Base-by-base conservation (phyloP, 2,329 filamentous ascomycete species). In the Huntiella omanensis region DNA sequence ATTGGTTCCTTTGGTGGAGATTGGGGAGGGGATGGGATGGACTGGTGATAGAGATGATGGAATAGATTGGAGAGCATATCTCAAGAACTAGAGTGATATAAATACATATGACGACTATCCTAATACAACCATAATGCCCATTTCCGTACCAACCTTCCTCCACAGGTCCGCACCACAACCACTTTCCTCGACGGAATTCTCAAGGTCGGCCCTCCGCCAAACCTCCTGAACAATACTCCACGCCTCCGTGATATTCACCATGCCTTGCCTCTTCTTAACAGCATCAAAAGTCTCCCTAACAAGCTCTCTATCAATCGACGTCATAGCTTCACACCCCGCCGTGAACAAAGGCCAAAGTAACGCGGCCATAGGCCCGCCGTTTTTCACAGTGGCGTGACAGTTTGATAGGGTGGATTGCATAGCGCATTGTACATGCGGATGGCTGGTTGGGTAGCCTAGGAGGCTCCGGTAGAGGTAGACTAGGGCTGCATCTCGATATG, bases 301-400 rank as follows among this genome's bases (percentile, higher is more conserved):
- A 13, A 73, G 58, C 4, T 61, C 62, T 12, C 74, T 61, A 54
- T 80, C 74, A 6, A 60, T 61, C 1, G 57, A 53, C 12, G 56
- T 62, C 6, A 63, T 59, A 0, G 74, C 75, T 56, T 80, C 75
- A 54, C 74, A 77, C 1, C 72, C 67, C 2, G 73, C 70, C 7
- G 75, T 73, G 53, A 80, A 80, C 3, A 95, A 60, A 1, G 75
- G 75, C 73, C 75, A 79, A 2, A 80, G 63, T 33, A 80, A 60
- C 2, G 75, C 75, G 1, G 71, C 68, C 70, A 78, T 77, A 0
- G 75, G 75, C 0, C 75, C 74, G 39, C 62, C 61, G 49, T 70
- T 68, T 16, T 59, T 61, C 22, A 74, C 72, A 0, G 72, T 75
- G 28, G 65, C 65, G 4, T 67, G 62, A 53, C 73, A 77, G 50